Evolutionary conservation across 2,329 filamentous ascomycete species (phyloP), one percentile per base, ranked within the genome.

Genomic region (Aspergillus brunneoviolaceus): DNA sequence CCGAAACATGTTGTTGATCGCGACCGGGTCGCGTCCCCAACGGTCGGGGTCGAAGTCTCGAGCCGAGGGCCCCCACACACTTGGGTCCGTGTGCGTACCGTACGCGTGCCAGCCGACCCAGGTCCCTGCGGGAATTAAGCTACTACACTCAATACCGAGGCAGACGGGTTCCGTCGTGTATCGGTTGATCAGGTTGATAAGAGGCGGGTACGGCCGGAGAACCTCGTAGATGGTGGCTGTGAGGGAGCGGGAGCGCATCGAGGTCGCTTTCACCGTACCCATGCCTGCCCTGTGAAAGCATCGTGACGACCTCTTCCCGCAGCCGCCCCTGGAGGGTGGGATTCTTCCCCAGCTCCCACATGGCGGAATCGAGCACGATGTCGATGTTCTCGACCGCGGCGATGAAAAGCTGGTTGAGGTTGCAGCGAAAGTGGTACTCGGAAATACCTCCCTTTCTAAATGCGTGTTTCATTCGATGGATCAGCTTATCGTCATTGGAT

Each of bases 131-230:
- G 39, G 39, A 49, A 63, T 63, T 1, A 75, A 74, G 14, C 79
- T 69, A 2, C 66, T 57, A n/a, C 79, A 64, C 5, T 63, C 52
- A 1, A 63, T 63, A 5, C 68, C 70, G 2, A 73, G 63, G 25
- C 68, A 61, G 12, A 72, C 69, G 0, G 74, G 66, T 2, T 65
- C 62, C 2, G 62, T 54, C 0, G 74, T 75, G 4, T 75, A 74
- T 5, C 80, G 75, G 57, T 83, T 83, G 63, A 83, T 78, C 48
- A 84, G 72, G 60, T 83, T 80, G 0, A 74, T 77, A 54, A 84
- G 77, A 7, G 81, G 81, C 0, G 81, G 81, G 58, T 79, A 81
- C 50, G 84, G 72, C 2, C 81, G 79, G 12, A 83, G 73, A 23
- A 73, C 69, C 55, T 84, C 81, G 62, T 80, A 78, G 21, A 83